Conservation (phyloP, 2,329 filamentous ascomycete genomes). For the Calonectria pteridis region DNA sequence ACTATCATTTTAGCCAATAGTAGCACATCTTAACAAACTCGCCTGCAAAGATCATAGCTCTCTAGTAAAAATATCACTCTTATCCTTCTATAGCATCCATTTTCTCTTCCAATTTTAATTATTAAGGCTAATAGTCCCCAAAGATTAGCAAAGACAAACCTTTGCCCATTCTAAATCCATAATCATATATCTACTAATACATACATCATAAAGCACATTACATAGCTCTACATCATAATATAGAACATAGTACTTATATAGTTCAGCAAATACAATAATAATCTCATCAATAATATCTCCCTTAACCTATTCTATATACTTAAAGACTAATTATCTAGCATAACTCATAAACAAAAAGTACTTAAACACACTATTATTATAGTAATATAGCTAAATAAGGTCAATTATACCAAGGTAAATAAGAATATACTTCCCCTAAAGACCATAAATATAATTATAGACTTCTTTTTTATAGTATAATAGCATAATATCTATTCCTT, state of each 20-base stretch:
- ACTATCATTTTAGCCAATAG: too few species aligned
- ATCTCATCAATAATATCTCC: constrained; percentile 13
- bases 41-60: too few species aligned
- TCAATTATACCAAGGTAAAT: constrained; percentile 50
- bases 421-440: constrained; percentile 51
- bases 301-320: neutral
- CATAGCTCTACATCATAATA: constrained; percentile 46
- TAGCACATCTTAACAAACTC: too few species aligned
- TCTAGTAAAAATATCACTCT: too few species aligned
- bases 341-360: constrained; percentile 53
- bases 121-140: too few species aligned
- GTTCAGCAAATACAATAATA: constrained; percentile 4
- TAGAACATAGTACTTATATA: constrained; percentile 41
- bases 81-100: too few species aligned
- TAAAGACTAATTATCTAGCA: constrained; percentile 25
- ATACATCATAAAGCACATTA: constrained; percentile 48
- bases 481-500: constrained; percentile 33
- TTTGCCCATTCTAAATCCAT: constrained; percentile 49
- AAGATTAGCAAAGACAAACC: too few species aligned
- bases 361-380: constrained; percentile 44
- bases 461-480: constrained; percentile 48
- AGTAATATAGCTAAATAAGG: constrained; percentile 48
- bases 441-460: constrained; percentile 44
- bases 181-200: constrained; percentile 43
- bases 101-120: too few species aligned